Base-by-base conservation (phyloP, 352 stramenopile genomes). In the Lagenidium sp. region DNA sequence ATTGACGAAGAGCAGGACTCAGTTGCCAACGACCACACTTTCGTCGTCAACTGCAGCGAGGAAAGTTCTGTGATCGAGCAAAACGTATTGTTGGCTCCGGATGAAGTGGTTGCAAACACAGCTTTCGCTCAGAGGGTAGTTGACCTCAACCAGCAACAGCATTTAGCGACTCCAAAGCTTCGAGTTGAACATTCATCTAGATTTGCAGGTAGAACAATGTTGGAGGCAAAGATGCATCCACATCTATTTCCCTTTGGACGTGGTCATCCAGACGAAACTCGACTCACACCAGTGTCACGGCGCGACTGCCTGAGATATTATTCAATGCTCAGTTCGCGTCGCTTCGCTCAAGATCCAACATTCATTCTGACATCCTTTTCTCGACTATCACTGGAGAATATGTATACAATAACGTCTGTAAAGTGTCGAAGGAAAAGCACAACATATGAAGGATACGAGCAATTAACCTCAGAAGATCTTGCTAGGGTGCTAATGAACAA, bases 281-380 rank as follows among this genome's bases (percentile, higher is more conserved):
- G 43, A 11, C 1, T 6, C 3, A 22, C 5, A 0, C 16, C 6
- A 3, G 44, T 51, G 12, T 51, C 44, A 1, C 36, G 30, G 6
- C 44, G 44, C 1, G 44, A 51, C 13, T 51, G 44, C 12, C 21
- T 51, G 4, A 20, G 44, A 12, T 30, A 44, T 18, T 51, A 51
- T n/a, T 5, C 35, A 6, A 37, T 44, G 18, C 35, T 39, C 4
- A 51, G 35, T 15, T 36, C 32, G 3, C 13, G 44, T 1, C 34
- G 31, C 4, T 50, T 50, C 29, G 43, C 43, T 4, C 32, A 40
- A 22, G 31, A 50, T 36, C 34, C 32, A n/a, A 50, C 32, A 1
- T 50, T 50, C 8, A n/a, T 42, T 5, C n/a, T 50, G 2, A 34
- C 34, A 0, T 22, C 34, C 1, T 51, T 51, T 31, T 18, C 35